Percentiles rank a stretch among this genome's conserved stretches.
phyloP scores from a whole-genome alignment of 2,329 filamentous ascomycete species.

The Chaetothyriales sp. region DNA sequence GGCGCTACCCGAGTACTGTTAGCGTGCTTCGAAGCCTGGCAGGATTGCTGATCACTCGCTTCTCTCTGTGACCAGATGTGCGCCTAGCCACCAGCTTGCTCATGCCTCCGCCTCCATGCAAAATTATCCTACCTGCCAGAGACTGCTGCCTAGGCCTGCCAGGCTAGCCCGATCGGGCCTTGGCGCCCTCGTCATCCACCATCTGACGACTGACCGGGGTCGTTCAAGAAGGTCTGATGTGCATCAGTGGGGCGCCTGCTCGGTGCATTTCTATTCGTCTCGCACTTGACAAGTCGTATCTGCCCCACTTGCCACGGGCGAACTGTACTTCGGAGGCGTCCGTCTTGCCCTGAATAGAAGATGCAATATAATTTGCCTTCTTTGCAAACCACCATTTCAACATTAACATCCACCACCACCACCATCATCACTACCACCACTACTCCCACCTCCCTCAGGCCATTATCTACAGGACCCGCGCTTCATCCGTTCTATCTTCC shows the following conservation, averaged over 20 bases:
- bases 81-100: constrained; percentile 15
- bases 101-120: constrained; percentile 7
- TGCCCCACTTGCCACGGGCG: constrained; percentile 14
- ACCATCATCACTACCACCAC: constrained; percentile 2
- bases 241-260: constrained; percentile 9
- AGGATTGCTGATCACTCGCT: constrained; percentile 16
- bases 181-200: constrained; percentile 15
- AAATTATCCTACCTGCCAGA: constrained; percentile 11
- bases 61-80: constrained; percentile 16
- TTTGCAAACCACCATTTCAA: constrained; percentile 11
- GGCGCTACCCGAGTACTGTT: not conserved
- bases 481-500: constrained; percentile 3
- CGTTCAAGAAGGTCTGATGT: constrained; percentile 13
- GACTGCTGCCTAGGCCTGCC: constrained; percentile 14
- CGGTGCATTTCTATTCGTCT: constrained; percentile 15
- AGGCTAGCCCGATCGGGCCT: constrained; percentile 13
- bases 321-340: constrained; percentile 4
- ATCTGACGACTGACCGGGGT: constrained; percentile 15
- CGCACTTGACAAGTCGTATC: constrained; percentile 9
- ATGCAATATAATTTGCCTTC: constrained; percentile 12
- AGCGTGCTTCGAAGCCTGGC: constrained; percentile 1
- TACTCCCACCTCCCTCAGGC: constrained; percentile 5
- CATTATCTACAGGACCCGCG: not conserved
- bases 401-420: too few species aligned
- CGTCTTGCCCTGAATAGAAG: constrained; percentile 9